Base-by-base conservation (phyloP, 345 rosid genomes). In the Dipteronia sinensis region DNA sequence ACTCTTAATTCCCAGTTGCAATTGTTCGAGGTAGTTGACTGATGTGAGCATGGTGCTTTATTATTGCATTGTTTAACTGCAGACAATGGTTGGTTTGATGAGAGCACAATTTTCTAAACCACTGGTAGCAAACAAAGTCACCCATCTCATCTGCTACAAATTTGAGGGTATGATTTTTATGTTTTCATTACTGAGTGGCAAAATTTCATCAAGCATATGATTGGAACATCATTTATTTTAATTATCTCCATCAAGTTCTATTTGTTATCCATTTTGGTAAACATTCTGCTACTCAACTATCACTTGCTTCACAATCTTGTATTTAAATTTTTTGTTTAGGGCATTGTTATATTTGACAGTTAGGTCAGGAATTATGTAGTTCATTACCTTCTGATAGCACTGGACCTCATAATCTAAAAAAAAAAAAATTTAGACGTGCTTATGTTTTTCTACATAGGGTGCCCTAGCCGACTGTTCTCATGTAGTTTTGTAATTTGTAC, bases 91-190 rank as follows among this genome's bases (percentile, higher is more conserved):
- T 77, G 74, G 84, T 71, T 79, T 97, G 87, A 94, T 97, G 97
- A 98, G 99, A 46, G 97, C 92, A 19, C 89, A 88, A 49, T 94
- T 94, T 87, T 94, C 94, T 7, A 97, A 94, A 85, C 98, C 98
- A 0, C 77, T 97, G 83, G 93, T 89, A 64, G 99, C 98, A 20
- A 91, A 86, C 86, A 89, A 87, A 83, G 92, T 91, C 19, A 94
- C 99, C 4, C 98, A 97, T 89, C 94, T 97, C 73, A 83, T 97
- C 69, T 94, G 98, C 87, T 97, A 97, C 79, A 93, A 97, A 86
- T 91, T 92, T 86, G 98, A 97, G 85, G 98, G 98, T 94, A 79
- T 31, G 81, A 0, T 78, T 71, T 77, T 85, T 17, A 66, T 56
- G 7, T 73, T 72, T 59, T 19, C 34, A 10, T 65, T 17, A 7